phyloP scores from a whole-genome alignment of 306 rosid species.

The Betula pendula region DNA sequence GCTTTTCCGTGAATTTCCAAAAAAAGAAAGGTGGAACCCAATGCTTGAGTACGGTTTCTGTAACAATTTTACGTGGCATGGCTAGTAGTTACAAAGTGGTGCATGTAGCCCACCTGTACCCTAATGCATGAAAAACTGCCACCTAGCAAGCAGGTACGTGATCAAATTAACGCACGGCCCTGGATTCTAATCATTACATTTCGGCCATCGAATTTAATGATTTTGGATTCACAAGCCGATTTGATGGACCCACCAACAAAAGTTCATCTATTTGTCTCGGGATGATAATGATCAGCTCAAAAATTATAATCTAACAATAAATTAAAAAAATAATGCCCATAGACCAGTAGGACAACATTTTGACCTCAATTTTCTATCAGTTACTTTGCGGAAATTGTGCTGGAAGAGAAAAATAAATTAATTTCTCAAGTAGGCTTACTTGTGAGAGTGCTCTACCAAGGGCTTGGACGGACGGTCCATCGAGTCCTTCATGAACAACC shows the following conservation, averaged over 20 bases:
- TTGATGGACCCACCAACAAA: not conserved
- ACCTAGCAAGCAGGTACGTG: not conserved
- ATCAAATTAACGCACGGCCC: no score
- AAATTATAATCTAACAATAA: no score
- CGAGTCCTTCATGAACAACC: conserved; percentile 27
- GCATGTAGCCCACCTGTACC: conserved; percentile 1
- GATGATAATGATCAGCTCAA: not conserved
- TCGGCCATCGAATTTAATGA: not conserved
- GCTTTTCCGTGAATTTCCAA: not conserved
- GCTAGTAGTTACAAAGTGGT: not conserved
- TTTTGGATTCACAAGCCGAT: not conserved
- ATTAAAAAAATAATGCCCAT: not conserved
- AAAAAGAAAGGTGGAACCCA: no score
- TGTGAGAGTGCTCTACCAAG: conserved; percentile 45
- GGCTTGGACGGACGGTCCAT: conserved; percentile 31
- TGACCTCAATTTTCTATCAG: not conserved
- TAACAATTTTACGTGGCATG: not conserved
- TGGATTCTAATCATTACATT: not conserved
- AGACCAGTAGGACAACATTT: not conserved
- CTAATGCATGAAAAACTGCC: not conserved
- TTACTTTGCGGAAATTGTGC: not conserved
- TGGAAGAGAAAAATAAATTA: not conserved
- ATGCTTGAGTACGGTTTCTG: not conserved
- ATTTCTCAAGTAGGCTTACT: conserved; percentile 13
- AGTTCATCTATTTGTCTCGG: not conserved